phyloP scores from a whole-genome alignment of 2,329 filamentous ascomycete species.

The Colletotrichum cordylinicola region DNA sequence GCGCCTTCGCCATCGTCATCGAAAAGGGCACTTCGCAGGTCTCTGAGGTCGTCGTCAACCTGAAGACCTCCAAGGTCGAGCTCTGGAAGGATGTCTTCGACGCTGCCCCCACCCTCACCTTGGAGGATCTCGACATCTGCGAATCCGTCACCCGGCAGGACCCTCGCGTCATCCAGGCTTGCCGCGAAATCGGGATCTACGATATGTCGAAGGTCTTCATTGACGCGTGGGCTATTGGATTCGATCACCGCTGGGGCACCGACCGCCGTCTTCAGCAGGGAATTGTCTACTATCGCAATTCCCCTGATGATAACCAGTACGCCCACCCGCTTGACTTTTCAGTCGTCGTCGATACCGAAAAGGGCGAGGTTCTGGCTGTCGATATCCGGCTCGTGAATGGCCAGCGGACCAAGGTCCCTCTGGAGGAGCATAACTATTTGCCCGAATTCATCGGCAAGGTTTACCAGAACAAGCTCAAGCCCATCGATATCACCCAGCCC shows the following conservation, averaged over 20 bases:
- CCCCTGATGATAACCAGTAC: conserved; percentile 62
- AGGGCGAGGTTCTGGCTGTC: conserved; percentile 50
- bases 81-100: conserved; percentile 51
- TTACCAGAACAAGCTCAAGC: conserved; percentile 63
- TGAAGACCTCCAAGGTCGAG: conserved; percentile 46
- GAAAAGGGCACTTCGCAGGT: conserved; percentile 37
- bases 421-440: conserved; percentile 43
- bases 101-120: conserved; percentile 65
- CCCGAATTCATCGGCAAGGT: conserved; percentile 57
- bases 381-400: conserved; percentile 34
- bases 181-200: conserved; percentile 74
- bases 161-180: conserved; percentile 78
- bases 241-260: conserved; percentile 79
- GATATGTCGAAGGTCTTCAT: conserved; percentile 87
- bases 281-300: conserved; percentile 80
- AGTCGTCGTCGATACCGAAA: conserved; percentile 51
- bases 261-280: conserved; percentile 78
- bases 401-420: conserved; percentile 42
- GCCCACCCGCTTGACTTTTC: conserved; percentile 47
- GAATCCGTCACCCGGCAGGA: conserved; percentile 73
- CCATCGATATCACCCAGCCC: conserved; percentile 73
- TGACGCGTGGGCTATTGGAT: conserved; percentile 86
- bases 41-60: conserved; percentile 56
- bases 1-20: conserved; percentile 55
- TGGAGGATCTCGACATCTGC: conserved; percentile 80